These are phyloP conservation scores for Candida incommunis DNA, from an alignment of 805 yeast genomes.

Conservation along the genomic window DNA sequence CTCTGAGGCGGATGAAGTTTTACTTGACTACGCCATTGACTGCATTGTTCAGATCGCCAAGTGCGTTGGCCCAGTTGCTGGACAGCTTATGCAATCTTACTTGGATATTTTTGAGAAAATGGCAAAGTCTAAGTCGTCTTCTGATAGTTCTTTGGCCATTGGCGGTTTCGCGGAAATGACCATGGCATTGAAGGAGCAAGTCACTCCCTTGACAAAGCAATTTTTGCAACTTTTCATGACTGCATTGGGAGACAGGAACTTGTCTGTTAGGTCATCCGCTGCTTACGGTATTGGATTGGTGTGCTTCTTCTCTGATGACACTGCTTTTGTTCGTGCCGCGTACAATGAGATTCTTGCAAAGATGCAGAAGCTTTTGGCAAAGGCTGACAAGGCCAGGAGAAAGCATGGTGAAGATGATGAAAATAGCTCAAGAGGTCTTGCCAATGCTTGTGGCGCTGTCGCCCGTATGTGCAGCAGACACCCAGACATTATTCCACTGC, in stretches of 20 bases:
- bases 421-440: constrained; percentile 67
- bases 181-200: constrained; percentile 46
- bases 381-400: constrained; percentile 53
- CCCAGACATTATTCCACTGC: constrained; percentile 59
- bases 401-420: constrained; percentile 37
- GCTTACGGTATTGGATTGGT: constrained; percentile 91
- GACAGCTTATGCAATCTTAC: constrained; percentile 38
- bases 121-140: constrained; percentile 33
- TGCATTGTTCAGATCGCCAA: constrained; percentile 63
- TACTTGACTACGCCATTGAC: constrained; percentile 77
- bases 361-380: constrained; percentile 57
- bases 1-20: constrained; percentile 43
- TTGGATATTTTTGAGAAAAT: background rate
- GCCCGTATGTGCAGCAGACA: constrained; percentile 77
- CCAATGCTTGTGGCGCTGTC: constrained; percentile 96
- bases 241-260: constrained; percentile 59
- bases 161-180: constrained; percentile 89
- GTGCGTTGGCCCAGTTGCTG: constrained; percentile 65
- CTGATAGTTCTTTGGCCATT: constrained; percentile 68
- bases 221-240: constrained; percentile 49
- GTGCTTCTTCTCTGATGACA: constrained; percentile 34
- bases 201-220: constrained; percentile 55
- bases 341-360: constrained; percentile 58
- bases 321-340: constrained; percentile 43
- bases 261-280: constrained; percentile 87